Percentiles rank a stretch among this genome's conserved stretches.
These are phyloP conservation scores for Aspergillus persii DNA, from an alignment of 2,329 filamentous ascomycete genomes.

Conservation along the genomic window DNA sequence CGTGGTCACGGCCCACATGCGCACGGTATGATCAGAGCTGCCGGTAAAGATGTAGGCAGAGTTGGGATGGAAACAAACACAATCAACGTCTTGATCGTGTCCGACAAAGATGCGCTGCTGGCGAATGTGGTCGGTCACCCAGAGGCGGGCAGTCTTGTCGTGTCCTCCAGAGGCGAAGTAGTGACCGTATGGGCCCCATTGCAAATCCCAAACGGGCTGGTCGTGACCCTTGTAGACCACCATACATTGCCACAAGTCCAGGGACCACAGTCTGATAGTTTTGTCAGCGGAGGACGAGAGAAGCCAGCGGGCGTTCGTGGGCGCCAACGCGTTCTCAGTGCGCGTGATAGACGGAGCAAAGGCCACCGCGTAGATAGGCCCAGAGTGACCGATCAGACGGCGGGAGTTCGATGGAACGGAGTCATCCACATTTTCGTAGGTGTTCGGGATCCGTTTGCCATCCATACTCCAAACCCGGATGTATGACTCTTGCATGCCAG, in stretches of 20 bases:
- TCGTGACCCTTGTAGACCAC: slow-evolving; percentile 94
- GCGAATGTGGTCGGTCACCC: slow-evolving; percentile 89
- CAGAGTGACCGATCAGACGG: slow-evolving; percentile 80
- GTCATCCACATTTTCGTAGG: slow-evolving; percentile 58
- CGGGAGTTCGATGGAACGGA: slow-evolving; percentile 69
- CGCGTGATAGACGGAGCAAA: slow-evolving; percentile 72
- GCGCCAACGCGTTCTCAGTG: slow-evolving; percentile 49
- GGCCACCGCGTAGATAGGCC: slow-evolving; percentile 81
- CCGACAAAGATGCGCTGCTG: slow-evolving; percentile 85
- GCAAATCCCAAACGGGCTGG: slow-evolving; percentile 81
- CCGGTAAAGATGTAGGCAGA: slow-evolving; percentile 91
- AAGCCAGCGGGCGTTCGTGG: slow-evolving; percentile 68
- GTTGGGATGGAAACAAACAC: slow-evolving; percentile 91
- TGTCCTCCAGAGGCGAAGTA: slow-evolving; percentile 88
- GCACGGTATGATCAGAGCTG: slow-evolving; percentile 86
- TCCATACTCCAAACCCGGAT: slow-evolving; percentile 93
- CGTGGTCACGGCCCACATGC: slow-evolving; percentile 94
- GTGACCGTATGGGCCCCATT: slow-evolving; percentile 90
- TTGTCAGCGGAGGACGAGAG: slow-evolving; percentile 86
- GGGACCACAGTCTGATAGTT: slow-evolving; percentile 85
- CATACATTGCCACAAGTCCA: slow-evolving; percentile 88
- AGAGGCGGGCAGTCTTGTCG: slow-evolving; percentile 86
- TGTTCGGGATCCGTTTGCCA: slow-evolving; percentile 73
- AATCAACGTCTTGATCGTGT: slow-evolving; percentile 90
- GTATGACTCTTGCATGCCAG: slow-evolving; percentile 89